These are phyloP conservation scores for Paramecium sonneborni DNA, from an alignment of 73 alveolate genomes.

Conservation along the genomic window DNA sequence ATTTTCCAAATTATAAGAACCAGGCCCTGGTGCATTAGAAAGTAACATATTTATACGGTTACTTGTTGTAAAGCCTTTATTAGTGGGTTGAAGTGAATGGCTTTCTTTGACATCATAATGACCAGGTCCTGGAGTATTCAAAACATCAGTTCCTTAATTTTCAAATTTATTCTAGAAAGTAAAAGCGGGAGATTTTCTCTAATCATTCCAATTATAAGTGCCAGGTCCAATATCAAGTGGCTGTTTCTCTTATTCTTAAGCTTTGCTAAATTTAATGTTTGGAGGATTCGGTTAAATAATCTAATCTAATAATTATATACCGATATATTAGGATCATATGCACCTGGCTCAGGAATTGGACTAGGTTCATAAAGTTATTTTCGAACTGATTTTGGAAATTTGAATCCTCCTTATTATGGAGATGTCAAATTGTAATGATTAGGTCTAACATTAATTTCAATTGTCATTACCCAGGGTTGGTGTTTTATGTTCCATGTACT, in stretches of 20 bases:
- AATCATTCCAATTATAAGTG: neutral
- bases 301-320: neutral
- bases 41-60: neutral
- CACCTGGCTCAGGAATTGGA: neutral
- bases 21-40: slow-evolving; percentile 29
- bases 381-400: neutral
- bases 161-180: slow-evolving; percentile 31
- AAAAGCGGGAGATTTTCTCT: slow-evolving; percentile 5
- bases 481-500: neutral
- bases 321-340: neutral
- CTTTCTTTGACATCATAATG: neutral
- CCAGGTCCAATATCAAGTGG: slow-evolving; percentile 47
- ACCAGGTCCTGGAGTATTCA: slow-evolving; percentile 33
- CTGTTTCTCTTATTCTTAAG: neutral
- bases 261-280: neutral
- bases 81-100: neutral
- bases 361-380: neutral
- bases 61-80: slow-evolving; percentile 22
- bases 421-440: neutral
- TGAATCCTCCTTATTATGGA: neutral
- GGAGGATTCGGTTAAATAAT: neutral
- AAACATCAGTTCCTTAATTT: neutral
- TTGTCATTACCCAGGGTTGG: neutral
- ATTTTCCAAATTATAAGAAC: neutral
- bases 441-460: neutral